These are phyloP conservation scores for Blastomyces parvus DNA, from an alignment of 2,329 filamentous ascomycete genomes.

Conservation along the genomic window DNA sequence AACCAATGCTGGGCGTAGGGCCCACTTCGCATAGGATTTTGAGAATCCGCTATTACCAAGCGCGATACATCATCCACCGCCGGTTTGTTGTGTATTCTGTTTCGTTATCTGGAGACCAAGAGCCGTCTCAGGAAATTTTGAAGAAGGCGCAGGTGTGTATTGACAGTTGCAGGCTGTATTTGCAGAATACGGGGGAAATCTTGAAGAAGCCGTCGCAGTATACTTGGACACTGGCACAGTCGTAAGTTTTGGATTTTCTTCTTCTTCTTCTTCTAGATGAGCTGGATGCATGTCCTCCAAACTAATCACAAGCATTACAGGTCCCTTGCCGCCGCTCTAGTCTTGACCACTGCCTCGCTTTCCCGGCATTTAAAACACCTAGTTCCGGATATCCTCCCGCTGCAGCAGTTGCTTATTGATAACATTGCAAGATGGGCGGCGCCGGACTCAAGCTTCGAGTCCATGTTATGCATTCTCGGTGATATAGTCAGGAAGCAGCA, in stretches of 20 bases:
- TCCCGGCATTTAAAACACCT: constrained; percentile 20
- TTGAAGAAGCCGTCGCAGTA: constrained; percentile 25
- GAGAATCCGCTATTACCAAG: constrained; percentile 27
- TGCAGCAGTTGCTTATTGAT: constrained; percentile 8
- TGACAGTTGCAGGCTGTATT: constrained; percentile 25
- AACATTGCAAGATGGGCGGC: constrained; percentile 6
- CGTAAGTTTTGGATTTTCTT: constrained; percentile 16
- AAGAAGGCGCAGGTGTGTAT: constrained; percentile 26
- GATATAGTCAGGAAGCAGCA: constrained; percentile 9
- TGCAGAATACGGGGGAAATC: constrained; percentile 22
- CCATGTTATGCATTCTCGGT: constrained; percentile 5
- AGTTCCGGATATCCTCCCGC: constrained; percentile 25
- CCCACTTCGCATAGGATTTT: constrained; percentile 20
- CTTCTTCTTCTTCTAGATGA: neutral
- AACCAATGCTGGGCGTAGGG: constrained; percentile 20
- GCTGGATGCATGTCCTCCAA: neutral
- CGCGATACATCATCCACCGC: constrained; percentile 28
- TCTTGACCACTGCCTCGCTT: constrained; percentile 27
- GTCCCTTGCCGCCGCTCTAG: constrained; percentile 25
- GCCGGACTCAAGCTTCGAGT: constrained; percentile 10
- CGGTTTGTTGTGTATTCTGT: constrained; percentile 26
- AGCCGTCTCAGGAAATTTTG: constrained; percentile 18
- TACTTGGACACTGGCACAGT: constrained; percentile 29
- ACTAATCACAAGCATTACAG: constrained; percentile 15
- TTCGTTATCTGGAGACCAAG: constrained; percentile 15